Evolutionary conservation across 2,329 filamentous ascomycete genomes (phyloP), one percentile per base, ranked within the genome.

Genomic region (Penicillium corylophilum): DNA sequence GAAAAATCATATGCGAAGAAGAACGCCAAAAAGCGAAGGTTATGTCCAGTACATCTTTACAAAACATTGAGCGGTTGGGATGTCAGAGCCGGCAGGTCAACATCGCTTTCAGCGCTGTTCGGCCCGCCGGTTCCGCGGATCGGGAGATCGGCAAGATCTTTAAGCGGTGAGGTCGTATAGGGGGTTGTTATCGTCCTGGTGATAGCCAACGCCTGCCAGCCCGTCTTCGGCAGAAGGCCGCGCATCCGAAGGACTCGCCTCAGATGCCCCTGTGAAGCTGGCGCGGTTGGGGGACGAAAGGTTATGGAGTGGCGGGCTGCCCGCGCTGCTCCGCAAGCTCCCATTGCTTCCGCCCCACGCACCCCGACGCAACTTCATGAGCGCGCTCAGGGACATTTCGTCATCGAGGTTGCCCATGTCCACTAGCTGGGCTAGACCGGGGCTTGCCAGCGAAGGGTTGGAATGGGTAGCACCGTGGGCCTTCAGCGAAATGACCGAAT

Each of bases 341-440:
- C 81, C 84, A 63, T 90, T 88, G 51, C 89, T 94, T 4, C 88
- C 88, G 22, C 90, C 90, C 82, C 89, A 96, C 0, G 90, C 87
- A 44, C 82, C 85, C 10, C 83, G 86, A 3, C 91, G 83, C 38
- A 95, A 71, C 55, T 85, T 87, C 71, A 90, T 78, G 15, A 95
- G 76, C 1, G 87, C 82, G 43, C 85, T 85, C 7, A 95, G 73
- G 22, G 82, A 87, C 82, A 94, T 88, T 53, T 90, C 86, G 47
- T 82, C 79, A 48, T 90, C 85, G 43, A 79, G 72, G 47, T 75
- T 79, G 47, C 84, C 76, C 68, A 82, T 74, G 33, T 79, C 77
- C 1, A 89, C 87, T 22, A 96, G 76, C 67, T 95, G 88, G 0
- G 88, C 87, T 22, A 95, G 77, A 0, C 88, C 88, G 0, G 90